These are phyloP conservation scores for Entonaema liquescens DNA, from an alignment of 495 filamentous ascomycete genomes.

Conservation along the genomic window DNA sequence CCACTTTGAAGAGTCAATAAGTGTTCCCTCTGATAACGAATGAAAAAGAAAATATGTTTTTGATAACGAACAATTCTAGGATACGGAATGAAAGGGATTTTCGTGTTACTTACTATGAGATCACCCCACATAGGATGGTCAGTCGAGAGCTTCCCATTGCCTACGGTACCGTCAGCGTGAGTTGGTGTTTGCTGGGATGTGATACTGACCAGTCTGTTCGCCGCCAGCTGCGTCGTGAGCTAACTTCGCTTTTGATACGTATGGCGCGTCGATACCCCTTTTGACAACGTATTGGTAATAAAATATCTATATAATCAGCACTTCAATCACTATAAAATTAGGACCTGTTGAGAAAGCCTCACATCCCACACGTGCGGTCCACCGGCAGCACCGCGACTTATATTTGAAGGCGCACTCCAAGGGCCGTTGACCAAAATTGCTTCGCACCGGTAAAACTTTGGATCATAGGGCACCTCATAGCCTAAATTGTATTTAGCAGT, in stretches of 20 bases:
- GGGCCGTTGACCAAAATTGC: conserved; percentile 49
- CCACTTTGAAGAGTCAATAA: neutral
- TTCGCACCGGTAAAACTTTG: conserved; percentile 50
- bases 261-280: neutral
- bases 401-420: conserved; percentile 45
- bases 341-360: neutral
- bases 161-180: neutral
- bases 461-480: conserved; percentile 48
- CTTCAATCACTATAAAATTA: neutral
- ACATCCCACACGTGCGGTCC: neutral
- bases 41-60: too few relatives aligned
- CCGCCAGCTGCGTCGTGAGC: neutral
- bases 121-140: neutral
- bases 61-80: too few relatives aligned
- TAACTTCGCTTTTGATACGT: neutral
- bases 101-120: neutral
- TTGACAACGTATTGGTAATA: neutral
- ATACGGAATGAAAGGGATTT: neutral
- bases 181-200: neutral
- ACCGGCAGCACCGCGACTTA: neutral
- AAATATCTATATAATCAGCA: neutral
- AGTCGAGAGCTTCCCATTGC: neutral
- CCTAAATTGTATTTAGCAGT: conserved; percentile 7
- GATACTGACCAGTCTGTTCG: neutral
- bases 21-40: neutral